phyloP scores from a whole-genome alignment of 495 filamentous ascomycete genomes.

The Hypoxylon trugodes region DNA sequence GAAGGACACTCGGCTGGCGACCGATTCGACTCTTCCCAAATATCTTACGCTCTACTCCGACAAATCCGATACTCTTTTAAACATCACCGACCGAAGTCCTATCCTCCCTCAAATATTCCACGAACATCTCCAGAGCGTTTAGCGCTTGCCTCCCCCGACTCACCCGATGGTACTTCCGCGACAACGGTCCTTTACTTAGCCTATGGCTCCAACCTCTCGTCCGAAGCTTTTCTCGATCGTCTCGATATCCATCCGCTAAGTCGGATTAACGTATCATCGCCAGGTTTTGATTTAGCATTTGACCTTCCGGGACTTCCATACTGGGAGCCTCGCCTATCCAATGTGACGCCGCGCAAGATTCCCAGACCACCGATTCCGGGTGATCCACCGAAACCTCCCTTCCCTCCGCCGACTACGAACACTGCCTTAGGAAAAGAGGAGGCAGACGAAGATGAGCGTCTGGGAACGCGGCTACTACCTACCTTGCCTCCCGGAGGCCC shows the following conservation, averaged over 20 bases:
- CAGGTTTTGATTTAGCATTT: conserved; percentile 78
- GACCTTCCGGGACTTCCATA: conserved; percentile 89
- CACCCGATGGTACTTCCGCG: conserved; percentile 15
- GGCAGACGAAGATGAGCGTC: conserved; percentile 38
- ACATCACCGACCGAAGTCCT: conserved; percentile 2
- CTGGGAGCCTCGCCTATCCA: conserved; percentile 90
- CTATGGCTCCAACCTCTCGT: conserved; percentile 89
- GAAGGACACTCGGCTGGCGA: conserved; percentile 3
- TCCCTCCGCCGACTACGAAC: conserved; percentile 40
- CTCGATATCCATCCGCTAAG: conserved; percentile 83
- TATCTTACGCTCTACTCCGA: conserved; percentile 24
- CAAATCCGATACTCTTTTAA: conserved; percentile 23
- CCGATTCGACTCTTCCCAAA: conserved; percentile 14
- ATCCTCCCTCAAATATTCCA: conserved; percentile 35
- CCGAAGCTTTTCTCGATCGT: conserved; percentile 75
- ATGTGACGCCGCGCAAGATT: conserved; percentile 68
- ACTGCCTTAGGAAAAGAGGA: not conserved
- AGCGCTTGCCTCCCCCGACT: conserved; percentile 33
- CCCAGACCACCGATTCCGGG: conserved; percentile 40
- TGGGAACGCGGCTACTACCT: conserved; percentile 23
- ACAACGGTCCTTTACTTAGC: conserved; percentile 86
- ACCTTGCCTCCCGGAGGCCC: conserved; percentile 53
- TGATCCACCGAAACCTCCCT: conserved; percentile 39
- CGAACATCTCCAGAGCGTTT: conserved; percentile 40
- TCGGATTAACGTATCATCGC: conserved; percentile 79